A percentile compares a stretch with the other conserved stretches of the same genome.
These are phyloP conservation scores for Glebionis coronaria DNA, from an alignment of 129 eudicot species.

Conservation along the genomic window DNA sequence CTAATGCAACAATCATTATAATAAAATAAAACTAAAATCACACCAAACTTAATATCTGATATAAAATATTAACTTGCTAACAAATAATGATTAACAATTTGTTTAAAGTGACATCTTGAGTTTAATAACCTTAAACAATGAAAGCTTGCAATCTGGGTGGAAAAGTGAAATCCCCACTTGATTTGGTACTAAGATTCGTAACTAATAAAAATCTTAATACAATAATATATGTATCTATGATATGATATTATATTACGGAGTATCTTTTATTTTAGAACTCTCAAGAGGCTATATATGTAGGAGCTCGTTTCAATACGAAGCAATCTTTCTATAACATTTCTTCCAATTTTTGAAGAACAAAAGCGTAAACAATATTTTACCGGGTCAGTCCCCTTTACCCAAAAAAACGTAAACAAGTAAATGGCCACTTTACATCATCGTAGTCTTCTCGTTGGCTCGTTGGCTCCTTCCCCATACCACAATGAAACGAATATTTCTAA, in stretches of 20 bases:
- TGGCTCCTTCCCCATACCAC: constrained; percentile 15
- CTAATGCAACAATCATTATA: too few species aligned
- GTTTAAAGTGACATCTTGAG: too few species aligned
- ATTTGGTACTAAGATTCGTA: constrained; percentile 21
- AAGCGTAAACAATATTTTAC: background rate
- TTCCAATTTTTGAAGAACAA: background rate
- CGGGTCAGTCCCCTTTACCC: too few species aligned
- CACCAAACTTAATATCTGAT: too few species aligned
- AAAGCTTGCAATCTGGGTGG: constrained; percentile 15
- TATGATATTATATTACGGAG: background rate
- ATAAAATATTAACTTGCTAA: too few species aligned
- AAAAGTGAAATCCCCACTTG: constrained; percentile 17
- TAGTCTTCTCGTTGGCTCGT: constrained; percentile 9
- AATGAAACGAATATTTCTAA: constrained; percentile 15
- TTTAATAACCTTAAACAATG: background rate
- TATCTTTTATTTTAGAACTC: background rate
- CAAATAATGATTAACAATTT: too few species aligned
- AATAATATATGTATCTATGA: background rate
- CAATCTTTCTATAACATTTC: background rate
- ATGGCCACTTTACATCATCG: constrained; percentile 26
- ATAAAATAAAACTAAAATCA: too few species aligned
- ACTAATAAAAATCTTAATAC: constrained; percentile 10
- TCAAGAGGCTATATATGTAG: constrained; percentile 17
- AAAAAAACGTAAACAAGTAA: background rate
- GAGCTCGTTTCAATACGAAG: background rate